Conservation (phyloP, 73 alveolate species). For the Tetrahymena elliotti region DNA sequence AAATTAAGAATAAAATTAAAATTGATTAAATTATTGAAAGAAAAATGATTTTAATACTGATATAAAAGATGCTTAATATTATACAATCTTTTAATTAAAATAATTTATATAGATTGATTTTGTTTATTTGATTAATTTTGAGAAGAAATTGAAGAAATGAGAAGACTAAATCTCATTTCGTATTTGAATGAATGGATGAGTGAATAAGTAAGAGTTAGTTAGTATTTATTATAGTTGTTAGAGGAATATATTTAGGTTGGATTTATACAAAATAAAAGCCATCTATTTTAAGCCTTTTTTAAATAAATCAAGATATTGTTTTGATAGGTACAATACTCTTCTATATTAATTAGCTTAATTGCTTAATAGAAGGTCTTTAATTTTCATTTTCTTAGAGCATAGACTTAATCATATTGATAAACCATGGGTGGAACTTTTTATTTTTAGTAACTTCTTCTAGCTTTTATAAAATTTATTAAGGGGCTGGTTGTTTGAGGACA, state of each 20-base stretch:
- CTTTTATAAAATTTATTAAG: not conserved
- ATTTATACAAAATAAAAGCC: not conserved
- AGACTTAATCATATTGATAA: not conserved
- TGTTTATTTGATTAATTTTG: not conserved
- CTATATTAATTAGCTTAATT: not conserved
- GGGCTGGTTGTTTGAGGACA: not conserved
- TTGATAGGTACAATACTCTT: not conserved
- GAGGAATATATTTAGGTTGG: too few relatives aligned
- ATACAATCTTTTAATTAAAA: not conserved
- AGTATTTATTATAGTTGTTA: not conserved
- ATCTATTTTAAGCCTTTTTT: not conserved
- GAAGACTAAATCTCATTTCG: not conserved
- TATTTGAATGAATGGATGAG: too few relatives aligned
- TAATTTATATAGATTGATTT: too few relatives aligned
- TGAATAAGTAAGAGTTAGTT: not conserved
- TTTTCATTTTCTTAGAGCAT: not conserved
- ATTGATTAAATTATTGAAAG: not conserved
- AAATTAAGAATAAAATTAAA: too few relatives aligned
- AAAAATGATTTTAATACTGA: not conserved
- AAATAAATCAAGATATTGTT: not conserved
- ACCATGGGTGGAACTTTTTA: not conserved
- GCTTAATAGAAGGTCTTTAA: not conserved
- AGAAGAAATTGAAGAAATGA: not conserved
- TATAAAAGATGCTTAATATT: not conserved
- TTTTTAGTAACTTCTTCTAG: not conserved